Conservation (phyloP, 2,329 filamentous ascomycete genomes). For the Cucurbitaria berberidis region DNA sequence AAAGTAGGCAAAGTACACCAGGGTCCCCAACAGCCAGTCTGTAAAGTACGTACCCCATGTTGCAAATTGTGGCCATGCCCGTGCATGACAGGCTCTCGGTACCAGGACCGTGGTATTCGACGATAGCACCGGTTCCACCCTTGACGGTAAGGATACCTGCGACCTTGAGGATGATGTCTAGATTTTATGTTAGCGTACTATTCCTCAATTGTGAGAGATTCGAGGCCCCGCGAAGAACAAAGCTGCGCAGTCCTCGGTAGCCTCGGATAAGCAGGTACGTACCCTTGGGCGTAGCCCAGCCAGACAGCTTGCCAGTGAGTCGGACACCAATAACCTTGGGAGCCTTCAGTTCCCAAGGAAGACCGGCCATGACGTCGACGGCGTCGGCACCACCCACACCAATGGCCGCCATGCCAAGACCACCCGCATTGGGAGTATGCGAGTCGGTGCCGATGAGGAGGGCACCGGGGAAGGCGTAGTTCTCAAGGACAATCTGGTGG, state of each 20-base stretch:
- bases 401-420: slow-evolving; percentile 92
- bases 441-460: slow-evolving; percentile 97
- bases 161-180: slow-evolving; percentile 96
- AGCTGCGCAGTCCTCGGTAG: neutral
- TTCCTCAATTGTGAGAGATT: neutral
- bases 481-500: slow-evolving; percentile 97
- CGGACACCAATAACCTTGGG: slow-evolving; percentile 97
- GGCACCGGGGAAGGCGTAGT: slow-evolving; percentile 99
- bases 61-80: slow-evolving; percentile 82
- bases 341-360: slow-evolving; percentile 98
- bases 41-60: slow-evolving; percentile 20
- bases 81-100: slow-evolving; percentile 77
- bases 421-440: slow-evolving; percentile 96
- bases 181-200: slow-evolving; percentile 12
- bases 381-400: slow-evolving; percentile 98
- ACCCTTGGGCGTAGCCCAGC: slow-evolving; percentile 95
- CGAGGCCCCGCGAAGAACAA: neutral
- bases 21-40: neutral
- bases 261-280: slow-evolving; percentile 44
- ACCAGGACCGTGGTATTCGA: slow-evolving; percentile 78
- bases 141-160: slow-evolving; percentile 97
- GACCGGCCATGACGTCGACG: slow-evolving; percentile 96
- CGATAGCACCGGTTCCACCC: slow-evolving; percentile 91
- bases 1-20: neutral
- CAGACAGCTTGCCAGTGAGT: slow-evolving; percentile 85